Evolutionary conservation across 2,329 filamentous ascomycete genomes (phyloP).

Genomic region (Talaromyces sp.): DNA sequence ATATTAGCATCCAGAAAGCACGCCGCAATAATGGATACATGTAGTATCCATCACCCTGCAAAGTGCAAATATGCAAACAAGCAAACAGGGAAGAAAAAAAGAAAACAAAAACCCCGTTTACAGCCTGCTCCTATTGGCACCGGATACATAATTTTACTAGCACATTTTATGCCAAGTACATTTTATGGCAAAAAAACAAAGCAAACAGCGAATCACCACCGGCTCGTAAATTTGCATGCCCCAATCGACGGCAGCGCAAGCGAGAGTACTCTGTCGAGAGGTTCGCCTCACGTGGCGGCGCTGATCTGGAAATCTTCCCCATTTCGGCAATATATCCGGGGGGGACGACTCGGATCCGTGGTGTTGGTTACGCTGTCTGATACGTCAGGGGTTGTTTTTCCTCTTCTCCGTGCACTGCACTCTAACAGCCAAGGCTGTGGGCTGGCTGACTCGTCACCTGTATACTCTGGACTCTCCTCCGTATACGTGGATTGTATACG

Average conservation of each 20-base stretch:
- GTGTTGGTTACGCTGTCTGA: background rate
- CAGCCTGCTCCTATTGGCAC: background rate
- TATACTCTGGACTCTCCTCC: no score
- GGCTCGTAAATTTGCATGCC: background rate
- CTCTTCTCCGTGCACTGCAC: no score
- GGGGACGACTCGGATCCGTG: background rate
- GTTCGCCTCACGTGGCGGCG: background rate
- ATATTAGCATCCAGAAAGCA: no score
- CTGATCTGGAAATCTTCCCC: background rate
- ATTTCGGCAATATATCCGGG: background rate
- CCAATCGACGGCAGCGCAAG: background rate
- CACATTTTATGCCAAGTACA: background rate
- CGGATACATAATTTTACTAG: background rate
- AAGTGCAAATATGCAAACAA: no score
- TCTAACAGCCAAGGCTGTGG: no score
- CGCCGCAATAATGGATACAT: no score
- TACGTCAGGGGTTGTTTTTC: background rate
- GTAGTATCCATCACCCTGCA: no score
- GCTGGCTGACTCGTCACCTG: background rate
- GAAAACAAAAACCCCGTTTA: background rate
- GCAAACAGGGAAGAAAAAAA: no score
- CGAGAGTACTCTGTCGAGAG: background rate
- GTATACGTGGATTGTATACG: no score
- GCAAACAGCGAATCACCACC: background rate
- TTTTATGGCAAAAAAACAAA: no score